A percentile compares a stretch with the other conserved stretches of the same genome.
Conservation (phyloP, 1,139 yeast genomes). For the Candida frijolesensis region DNA sequence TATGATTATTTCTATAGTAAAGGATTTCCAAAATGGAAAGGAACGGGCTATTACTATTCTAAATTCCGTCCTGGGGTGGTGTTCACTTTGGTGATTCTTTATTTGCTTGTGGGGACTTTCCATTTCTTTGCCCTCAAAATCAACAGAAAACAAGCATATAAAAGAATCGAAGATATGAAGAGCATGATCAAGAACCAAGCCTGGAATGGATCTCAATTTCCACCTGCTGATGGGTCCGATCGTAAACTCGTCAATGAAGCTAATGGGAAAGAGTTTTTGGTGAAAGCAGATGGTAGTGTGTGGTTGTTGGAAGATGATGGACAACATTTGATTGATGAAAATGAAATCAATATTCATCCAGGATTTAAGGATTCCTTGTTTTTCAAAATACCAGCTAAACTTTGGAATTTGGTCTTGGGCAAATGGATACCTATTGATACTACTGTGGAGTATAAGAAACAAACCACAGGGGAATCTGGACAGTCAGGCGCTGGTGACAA, state of each 20-base stretch:
- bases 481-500: slow-evolving; percentile 15
- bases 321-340: slow-evolving; percentile 34
- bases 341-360: slow-evolving; percentile 39
- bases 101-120: slow-evolving; percentile 51
- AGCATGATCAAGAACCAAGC: slow-evolving; percentile 57
- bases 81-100: slow-evolving; percentile 53
- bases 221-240: slow-evolving; percentile 51
- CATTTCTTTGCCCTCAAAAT: slow-evolving; percentile 62
- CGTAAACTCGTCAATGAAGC: slow-evolving; percentile 36
- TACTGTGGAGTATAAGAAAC: slow-evolving; percentile 20
- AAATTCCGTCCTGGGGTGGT: slow-evolving; percentile 63
- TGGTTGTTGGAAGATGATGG: slow-evolving; percentile 57
- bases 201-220: slow-evolving; percentile 55
- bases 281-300: slow-evolving; percentile 72
- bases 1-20: slow-evolving; percentile 82
- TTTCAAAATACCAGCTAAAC: slow-evolving; percentile 43
- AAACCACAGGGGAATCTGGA: slow-evolving; percentile 12
- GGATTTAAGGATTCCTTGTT: slow-evolving; percentile 60
- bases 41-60: slow-evolving; percentile 52
- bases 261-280: slow-evolving; percentile 60
- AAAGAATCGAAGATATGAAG: slow-evolving; percentile 56
- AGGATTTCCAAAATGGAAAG: slow-evolving; percentile 87
- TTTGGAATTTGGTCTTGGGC: slow-evolving; percentile 53
- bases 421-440: slow-evolving; percentile 32
- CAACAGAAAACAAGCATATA: slow-evolving; percentile 60